Percentiles rank a stretch among this genome's conserved stretches.
phyloP scores from a whole-genome alignment of 208 protist genomes.

The Spironucleus salmonicida region DNA sequence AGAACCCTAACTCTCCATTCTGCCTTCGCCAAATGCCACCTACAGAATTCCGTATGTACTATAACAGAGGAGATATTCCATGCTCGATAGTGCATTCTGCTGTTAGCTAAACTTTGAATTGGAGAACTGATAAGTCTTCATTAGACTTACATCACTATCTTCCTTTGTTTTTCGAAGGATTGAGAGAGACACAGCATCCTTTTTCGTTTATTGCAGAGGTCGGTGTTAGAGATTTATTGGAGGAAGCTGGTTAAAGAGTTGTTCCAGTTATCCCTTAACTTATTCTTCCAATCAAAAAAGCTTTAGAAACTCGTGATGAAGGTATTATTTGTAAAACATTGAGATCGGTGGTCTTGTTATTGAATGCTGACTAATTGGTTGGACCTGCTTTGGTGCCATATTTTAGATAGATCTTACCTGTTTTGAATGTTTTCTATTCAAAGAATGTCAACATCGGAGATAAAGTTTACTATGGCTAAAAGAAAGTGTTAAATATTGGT shows the following conservation, averaged over 20 bases:
- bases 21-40: not conserved
- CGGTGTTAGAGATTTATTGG: conserved; percentile 73
- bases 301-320: conserved; percentile 85
- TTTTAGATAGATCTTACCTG: conserved; percentile 87
- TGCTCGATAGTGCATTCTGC: conserved; percentile 75
- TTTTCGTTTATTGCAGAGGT: conserved; percentile 79
- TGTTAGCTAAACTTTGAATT: conserved; percentile 65
- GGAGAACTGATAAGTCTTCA: conserved; percentile 81
- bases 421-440: conserved; percentile 90
- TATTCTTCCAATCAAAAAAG: conserved; percentile 90
- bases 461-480: conserved; percentile 77
- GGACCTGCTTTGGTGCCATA: conserved; percentile 88
- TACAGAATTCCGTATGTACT: conserved; percentile 27
- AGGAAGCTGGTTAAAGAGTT: conserved; percentile 72
- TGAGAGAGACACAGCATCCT: conserved; percentile 81
- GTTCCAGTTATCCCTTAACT: conserved; percentile 88
- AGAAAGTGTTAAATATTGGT: conserved; percentile 68
- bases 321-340: conserved; percentile 73
- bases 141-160: conserved; percentile 95
- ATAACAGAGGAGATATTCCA: conserved; percentile 76
- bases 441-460: conserved; percentile 67
- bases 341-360: conserved; percentile 78
- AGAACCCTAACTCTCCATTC: not conserved
- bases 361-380: conserved; percentile 70
- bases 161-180: conserved; percentile 92